Evolutionary conservation across 1,284 basidiomycete genomes (phyloP), one percentile per base, ranked within the genome.

Genomic region (Melampsora americana): DNA sequence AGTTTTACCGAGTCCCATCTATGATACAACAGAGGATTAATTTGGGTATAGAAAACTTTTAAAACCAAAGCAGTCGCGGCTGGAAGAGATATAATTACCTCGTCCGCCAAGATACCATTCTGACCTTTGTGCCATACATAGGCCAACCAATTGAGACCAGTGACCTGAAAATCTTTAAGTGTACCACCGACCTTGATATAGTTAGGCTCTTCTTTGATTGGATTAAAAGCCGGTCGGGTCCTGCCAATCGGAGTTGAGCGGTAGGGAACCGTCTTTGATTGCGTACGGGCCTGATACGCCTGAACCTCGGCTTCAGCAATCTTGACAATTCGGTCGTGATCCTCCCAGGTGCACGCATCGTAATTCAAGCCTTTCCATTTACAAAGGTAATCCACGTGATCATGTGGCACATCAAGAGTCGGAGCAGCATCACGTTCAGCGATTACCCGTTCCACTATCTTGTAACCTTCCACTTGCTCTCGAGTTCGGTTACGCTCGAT

Each of bases 361-460:
- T 99, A 99, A 81, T 92, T 90, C 80, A 99, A 89, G 50, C 90
- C 90, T 81, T 89, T 90, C 96, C 96, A 99, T 85, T 99, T 99
- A 89, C 92, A 93, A 83, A 96, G 92, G 84, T 97, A 99, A 82
- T 95, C 90, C 56, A 90, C 87, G 76, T 85, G 84, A 2, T 82
- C 80, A 72, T 84, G 83, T 9, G 88, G 86, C 23, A 85, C 80
- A 65, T 88, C 89, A 50, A 89, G 87, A 28, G 84, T 84, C 30
- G 86, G 85, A 32, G 86, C 81, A 18, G 83, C 87, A 78, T 93
- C 89, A 66, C 93, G 89, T 81, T 95, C 90, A 9, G 90, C 87
- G 67, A 99, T 89, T 77, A 99, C 88, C 77, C 95, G 90, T 83
- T 99, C 96, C 62, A 97, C 93, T 11, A 89, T 90, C 84, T 93